phyloP scores from a whole-genome alignment of 108 stramenopile genomes.

The Mediolabrus comicus region DNA sequence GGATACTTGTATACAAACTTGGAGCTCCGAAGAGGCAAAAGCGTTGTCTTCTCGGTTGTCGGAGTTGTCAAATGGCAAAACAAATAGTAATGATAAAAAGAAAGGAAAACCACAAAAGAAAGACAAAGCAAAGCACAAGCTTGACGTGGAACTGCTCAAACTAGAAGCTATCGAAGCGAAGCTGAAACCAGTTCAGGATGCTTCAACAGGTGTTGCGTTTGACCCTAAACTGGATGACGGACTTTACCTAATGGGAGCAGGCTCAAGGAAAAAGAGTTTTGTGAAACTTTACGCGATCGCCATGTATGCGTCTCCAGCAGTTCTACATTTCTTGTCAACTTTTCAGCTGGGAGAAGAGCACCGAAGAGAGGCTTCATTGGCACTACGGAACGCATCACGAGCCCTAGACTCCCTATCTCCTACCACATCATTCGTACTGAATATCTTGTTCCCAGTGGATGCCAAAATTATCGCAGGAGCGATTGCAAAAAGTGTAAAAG shows the following conservation, averaged over 20 bases:
- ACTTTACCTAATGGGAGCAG: slow-evolving; percentile 12
- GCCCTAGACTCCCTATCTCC: slow-evolving; percentile 10
- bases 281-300: slow-evolving; percentile 13
- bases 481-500: slow-evolving; percentile 7
- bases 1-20: too few species aligned
- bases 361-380: slow-evolving; percentile 6
- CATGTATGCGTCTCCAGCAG: slow-evolving; percentile 14
- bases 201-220: slow-evolving; percentile 10
- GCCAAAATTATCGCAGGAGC: slow-evolving; percentile 9
- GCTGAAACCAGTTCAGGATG: slow-evolving; percentile 7
- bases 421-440: slow-evolving; percentile 6
- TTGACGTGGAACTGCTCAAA: background rate
- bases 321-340: slow-evolving; percentile 4
- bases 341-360: slow-evolving; percentile 12
- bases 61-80: too few species aligned
- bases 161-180: slow-evolving; percentile 13
- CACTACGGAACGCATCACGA: slow-evolving; percentile 9
- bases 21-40: too few species aligned
- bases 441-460: slow-evolving; percentile 6
- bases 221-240: slow-evolving; percentile 11
- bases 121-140: background rate
- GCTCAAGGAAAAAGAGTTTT: slow-evolving; percentile 2
- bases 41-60: too few species aligned
- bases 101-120: background rate
- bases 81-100: background rate